Evolutionary conservation across 805 yeast genomes (phyloP), one percentile per base, ranked within the genome.

Genomic region (Peterozyma xylosa): DNA sequence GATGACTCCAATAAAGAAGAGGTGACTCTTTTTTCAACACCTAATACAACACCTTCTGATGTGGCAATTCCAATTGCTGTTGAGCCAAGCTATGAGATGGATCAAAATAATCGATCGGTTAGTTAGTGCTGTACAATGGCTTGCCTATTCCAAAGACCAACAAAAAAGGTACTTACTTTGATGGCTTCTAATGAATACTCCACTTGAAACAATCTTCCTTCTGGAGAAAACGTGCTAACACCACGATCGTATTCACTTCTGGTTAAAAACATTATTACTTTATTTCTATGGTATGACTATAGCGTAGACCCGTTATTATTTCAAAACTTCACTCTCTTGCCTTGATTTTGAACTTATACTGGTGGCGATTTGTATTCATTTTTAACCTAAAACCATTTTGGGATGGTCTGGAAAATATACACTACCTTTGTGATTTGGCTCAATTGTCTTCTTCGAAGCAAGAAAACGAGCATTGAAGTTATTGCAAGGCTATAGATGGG

Each of bases 171-270:
- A 50, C 77, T 58, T 48, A 83, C 73, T 59, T 93, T 93, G 64
- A 93, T 93, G 39, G 99, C 99, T 65, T 93, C 99, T 45, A 93
- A 70, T 9, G 99, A 93, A 64, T 93, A 93, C 64, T 93, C 99
- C 37, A 93, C 99, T 68, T 93, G 99, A 70, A 93, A 93, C 49
- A 93, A 71, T 61, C 99, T 85, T 21, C 99, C 99, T 63, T 95
- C 99, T 21, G 99, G 99, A 1, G 98, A 90, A 64, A 95, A 93
- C 9, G 99, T 95, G 58, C 95, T 85, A 41, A 93, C 99, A 50
- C 99, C 99, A 65, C 99, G 85, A 63, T 93, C 99, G 65, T 93
- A 93, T 73, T 93, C 99, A 68, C 96, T 86, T 82, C 99, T 85
- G n/a, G 99, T 93, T 53, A 93, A 76, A 68, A 93, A 93, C 99